Conservation (phyloP, 371 early-diverging fungal genomes). For the Chytridiales sp. region DNA sequence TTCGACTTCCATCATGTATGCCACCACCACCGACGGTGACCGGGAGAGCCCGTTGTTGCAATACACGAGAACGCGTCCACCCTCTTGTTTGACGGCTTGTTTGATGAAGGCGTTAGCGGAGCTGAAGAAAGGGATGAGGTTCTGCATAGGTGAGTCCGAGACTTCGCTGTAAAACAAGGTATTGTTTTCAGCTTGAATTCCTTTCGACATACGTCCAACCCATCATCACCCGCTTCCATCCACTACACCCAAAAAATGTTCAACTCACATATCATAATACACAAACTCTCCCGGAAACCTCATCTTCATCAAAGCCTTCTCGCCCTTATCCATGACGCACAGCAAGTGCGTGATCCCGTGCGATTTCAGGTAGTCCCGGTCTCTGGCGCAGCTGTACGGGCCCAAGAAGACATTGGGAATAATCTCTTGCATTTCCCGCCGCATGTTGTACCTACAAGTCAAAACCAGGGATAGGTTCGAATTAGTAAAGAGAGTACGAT, state of each 20-base stretch:
- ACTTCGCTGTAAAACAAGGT: slow-evolving; percentile 32
- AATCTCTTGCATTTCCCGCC: slow-evolving; percentile 81
- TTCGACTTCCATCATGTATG: slow-evolving; percentile 79
- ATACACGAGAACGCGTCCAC: slow-evolving; percentile 73
- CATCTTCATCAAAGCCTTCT: slow-evolving; percentile 17
- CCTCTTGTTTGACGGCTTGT: slow-evolving; percentile 44
- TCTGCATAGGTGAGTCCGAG: slow-evolving; percentile 54
- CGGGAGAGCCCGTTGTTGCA: slow-evolving; percentile 86
- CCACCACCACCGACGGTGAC: slow-evolving; percentile 83
- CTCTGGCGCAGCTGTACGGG: slow-evolving; percentile 70
- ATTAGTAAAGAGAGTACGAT: too few species aligned
- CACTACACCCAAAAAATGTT: not conserved
- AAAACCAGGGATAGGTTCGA: too few species aligned
- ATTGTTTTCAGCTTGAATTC: not conserved
- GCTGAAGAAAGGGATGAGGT: slow-evolving; percentile 76
- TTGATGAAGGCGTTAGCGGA: slow-evolving; percentile 59
- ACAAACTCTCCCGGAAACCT: slow-evolving; percentile 33
- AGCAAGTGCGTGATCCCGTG: slow-evolving; percentile 73
- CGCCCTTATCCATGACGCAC: slow-evolving; percentile 65
- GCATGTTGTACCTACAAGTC: slow-evolving; percentile 82
- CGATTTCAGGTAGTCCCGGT: slow-evolving; percentile 50
- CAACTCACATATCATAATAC: slow-evolving; percentile 40
- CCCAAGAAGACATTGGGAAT: slow-evolving; percentile 76
- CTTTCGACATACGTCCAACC: not conserved
- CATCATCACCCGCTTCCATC: slow-evolving; percentile 9